A percentile compares a stretch with the other conserved stretches of the same genome.
phyloP scores from a whole-genome alignment of 2,329 filamentous ascomycete genomes.

The Exophiala calicioides region DNA sequence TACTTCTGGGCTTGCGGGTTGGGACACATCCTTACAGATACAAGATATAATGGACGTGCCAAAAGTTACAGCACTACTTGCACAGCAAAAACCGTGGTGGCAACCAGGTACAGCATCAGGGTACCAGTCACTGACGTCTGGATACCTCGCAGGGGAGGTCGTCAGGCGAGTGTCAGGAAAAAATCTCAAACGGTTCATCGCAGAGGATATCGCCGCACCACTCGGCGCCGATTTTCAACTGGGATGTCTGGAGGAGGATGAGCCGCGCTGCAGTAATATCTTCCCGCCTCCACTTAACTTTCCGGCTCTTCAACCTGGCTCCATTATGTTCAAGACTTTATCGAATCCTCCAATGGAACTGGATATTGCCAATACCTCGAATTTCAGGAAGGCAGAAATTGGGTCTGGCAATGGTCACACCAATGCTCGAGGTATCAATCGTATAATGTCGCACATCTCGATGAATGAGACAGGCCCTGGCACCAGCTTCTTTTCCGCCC shows the following conservation, averaged over 20 bases:
- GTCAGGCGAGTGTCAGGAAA: slow-evolving; percentile 25
- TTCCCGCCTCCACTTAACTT: slow-evolving; percentile 27
- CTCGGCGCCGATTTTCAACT: slow-evolving; percentile 28
- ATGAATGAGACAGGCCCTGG: slow-evolving; percentile 18
- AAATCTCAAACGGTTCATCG: slow-evolving; percentile 22
- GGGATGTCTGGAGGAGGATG: slow-evolving; percentile 21
- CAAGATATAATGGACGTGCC: slow-evolving; percentile 39
- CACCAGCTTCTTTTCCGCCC: slow-evolving; percentile 17
- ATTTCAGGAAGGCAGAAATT: slow-evolving; percentile 35
- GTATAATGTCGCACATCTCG: slow-evolving; percentile 22
- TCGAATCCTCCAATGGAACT: slow-evolving; percentile 15
- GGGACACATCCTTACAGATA: slow-evolving; percentile 35
- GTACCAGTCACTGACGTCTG: slow-evolving; percentile 43
- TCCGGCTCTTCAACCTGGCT: slow-evolving; percentile 16
- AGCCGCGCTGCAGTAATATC: slow-evolving; percentile 30
- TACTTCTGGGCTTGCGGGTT: slow-evolving; percentile 30
- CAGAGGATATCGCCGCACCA: slow-evolving; percentile 25
- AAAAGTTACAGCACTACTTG: slow-evolving; percentile 37
- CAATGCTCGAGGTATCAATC: slow-evolving; percentile 46
- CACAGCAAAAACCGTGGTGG: slow-evolving; percentile 47
- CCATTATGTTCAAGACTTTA: slow-evolving; percentile 11
- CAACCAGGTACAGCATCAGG: slow-evolving; percentile 44
- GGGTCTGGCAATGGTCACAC: slow-evolving; percentile 48
- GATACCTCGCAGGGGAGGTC: slow-evolving; percentile 25
- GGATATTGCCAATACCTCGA: slow-evolving; percentile 9